Evolutionary conservation across 2,329 filamentous ascomycete genomes (phyloP), one percentile per base, ranked within the genome.

Genomic region (Domatiomyces globalis): DNA sequence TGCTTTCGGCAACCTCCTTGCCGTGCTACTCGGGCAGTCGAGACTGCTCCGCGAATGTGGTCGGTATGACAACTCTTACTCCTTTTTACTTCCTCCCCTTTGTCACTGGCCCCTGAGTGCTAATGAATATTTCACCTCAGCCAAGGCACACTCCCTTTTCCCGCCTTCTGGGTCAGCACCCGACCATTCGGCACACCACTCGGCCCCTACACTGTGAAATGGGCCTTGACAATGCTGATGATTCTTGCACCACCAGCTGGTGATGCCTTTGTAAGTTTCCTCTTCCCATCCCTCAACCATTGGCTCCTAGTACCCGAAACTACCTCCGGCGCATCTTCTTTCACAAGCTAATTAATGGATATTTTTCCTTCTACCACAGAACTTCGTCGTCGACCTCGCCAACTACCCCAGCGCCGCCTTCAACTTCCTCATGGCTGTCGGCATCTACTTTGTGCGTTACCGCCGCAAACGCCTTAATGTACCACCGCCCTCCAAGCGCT

Each of bases 161-260:
- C 79, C 1, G 63, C 64, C 1, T 77, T 83, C 54, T 84, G 80
- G 79, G 78, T 77, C 0, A 79, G 76, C 0, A 83, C 79, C 0
- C 72, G 70, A 51, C 80, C 80, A 0, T 82, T 83, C 51, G 79
- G 79, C 1, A 84, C 80, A 0, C 79, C 80, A 0, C 59, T 81
- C 0, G 79, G 77, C 0, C 78, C 79, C 0, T 81, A 81, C 54
- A 49, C 73, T 1, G 56, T 82, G 2, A 78, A 79, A 60, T 83
- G 77, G 75, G 58, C 58, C 0, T 62, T 80, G 52, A 82, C 79
- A 0, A 61, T 78, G 1, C 58, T 82, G 45, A 79, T 82, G 74
- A 81, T 82, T 36, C 60, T 78, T 0, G 77, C 74, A 0, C 73
- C 78, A 0, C 78, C 80, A 0, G 76, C 78, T 0, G 79, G 80